A percentile compares a stretch with the other conserved stretches of the same genome.
Evolutionary conservation across 208 protist species (phyloP).

Genomic region (Tritrichomonas musculus): DNA sequence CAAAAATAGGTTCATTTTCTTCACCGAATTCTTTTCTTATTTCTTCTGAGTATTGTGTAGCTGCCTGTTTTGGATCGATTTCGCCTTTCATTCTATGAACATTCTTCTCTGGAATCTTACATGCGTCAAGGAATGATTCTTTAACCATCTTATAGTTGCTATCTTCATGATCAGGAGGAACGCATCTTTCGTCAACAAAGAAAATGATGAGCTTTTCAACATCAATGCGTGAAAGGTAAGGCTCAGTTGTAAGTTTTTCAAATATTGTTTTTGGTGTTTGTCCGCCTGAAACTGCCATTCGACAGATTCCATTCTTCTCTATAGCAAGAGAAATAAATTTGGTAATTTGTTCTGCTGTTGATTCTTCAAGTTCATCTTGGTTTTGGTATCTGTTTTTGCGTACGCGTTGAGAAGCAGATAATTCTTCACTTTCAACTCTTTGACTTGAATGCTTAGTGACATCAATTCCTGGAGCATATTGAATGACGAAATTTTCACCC

Average conservation of each 20-base stretch:
- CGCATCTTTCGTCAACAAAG: background rate
- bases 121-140: background rate
- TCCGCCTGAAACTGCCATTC: background rate
- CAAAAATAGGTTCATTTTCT: background rate
- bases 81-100: slow-evolving; percentile 1
- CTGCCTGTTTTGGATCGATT: background rate
- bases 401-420: too few relatives aligned
- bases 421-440: too few relatives aligned
- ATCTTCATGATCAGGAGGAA: background rate
- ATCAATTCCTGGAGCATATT: background rate
- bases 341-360: background rate
- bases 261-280: background rate
- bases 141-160: background rate
- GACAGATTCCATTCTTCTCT: background rate
- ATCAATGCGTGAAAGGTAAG: background rate
- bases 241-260: background rate
- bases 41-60: background rate
- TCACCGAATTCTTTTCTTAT: background rate
- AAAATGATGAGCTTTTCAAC: background rate
- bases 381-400: too few relatives aligned
- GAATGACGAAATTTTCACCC: background rate
- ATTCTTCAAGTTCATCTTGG: background rate
- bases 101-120: background rate
- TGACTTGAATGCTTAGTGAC: background rate
- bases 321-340: background rate